Conservation (phyloP, 2,329 filamentous ascomycete species). For the Botrytis fabae region DNA sequence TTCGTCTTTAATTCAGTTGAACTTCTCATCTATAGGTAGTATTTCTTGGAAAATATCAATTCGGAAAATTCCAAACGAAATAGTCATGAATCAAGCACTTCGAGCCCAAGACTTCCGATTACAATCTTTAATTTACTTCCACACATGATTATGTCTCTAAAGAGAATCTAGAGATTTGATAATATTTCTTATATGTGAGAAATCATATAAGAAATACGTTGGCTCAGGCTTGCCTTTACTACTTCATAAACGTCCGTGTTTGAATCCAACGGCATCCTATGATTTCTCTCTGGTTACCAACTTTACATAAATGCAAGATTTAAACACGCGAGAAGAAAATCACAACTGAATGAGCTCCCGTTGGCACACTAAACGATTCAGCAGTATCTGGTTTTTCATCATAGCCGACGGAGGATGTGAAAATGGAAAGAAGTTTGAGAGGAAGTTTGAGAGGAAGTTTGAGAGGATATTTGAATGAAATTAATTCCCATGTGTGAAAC, state of each 20-base stretch:
- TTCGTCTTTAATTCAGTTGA: not conserved
- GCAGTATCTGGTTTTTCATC: conserved; percentile 77
- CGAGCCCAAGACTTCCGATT: not conserved
- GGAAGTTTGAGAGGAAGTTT: too few species aligned
- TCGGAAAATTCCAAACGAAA: not conserved
- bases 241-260: conserved; percentile 38
- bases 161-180: not conserved
- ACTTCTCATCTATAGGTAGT: not conserved
- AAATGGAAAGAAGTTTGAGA: not conserved
- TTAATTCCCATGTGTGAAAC: not conserved
- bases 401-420: conserved; percentile 46
- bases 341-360: conserved; percentile 34
- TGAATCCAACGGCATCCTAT: conserved; percentile 33
- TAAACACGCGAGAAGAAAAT: conserved; percentile 24
- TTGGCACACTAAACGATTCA: conserved; percentile 50
- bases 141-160: not conserved
- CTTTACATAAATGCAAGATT: conserved; percentile 50
- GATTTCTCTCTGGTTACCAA: conserved; percentile 40
- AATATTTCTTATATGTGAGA: not conserved
- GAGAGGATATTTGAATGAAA: not conserved
- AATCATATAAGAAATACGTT: conserved; percentile 15
- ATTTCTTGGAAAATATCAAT: not conserved
- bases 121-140: not conserved
- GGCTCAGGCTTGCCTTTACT: conserved; percentile 67
- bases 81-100: not conserved